phyloP scores from a whole-genome alignment of 2,329 filamentous ascomycete species.

The Neurospora crassa region DNA sequence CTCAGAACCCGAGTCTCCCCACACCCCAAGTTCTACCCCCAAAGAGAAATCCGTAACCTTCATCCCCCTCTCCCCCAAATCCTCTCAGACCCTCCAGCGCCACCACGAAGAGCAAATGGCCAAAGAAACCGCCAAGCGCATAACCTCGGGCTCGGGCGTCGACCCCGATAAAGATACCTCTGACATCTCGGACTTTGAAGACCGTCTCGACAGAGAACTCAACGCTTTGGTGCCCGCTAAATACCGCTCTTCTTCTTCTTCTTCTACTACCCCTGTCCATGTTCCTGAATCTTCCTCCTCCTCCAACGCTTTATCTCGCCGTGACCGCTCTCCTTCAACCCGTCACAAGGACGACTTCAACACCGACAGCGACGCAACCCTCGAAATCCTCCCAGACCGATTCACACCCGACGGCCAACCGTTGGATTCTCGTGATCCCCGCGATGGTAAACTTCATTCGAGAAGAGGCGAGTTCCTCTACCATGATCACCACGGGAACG shows the following conservation, averaged over 20 bases:
- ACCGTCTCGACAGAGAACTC: neutral
- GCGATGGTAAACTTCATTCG: conserved; percentile 21
- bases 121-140: conserved; percentile 9
- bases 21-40: neutral
- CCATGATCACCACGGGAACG: conserved; percentile 16
- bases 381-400: conserved; percentile 35
- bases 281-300: neutral
- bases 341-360: conserved; percentile 9
- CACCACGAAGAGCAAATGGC: conserved; percentile 27
- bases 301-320: conserved; percentile 11
- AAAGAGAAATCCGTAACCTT: conserved; percentile 30
- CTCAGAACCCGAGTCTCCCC: neutral
- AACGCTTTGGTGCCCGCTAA: neutral
- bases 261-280: neutral
- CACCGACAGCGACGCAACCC: neutral
- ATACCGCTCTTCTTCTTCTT: conserved; percentile 1
- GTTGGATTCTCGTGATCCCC: conserved; percentile 15
- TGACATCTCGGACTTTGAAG: neutral
- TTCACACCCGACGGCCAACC: conserved; percentile 36
- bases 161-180: neutral
- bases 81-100: conserved; percentile 33
- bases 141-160: neutral
- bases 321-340: conserved; percentile 25
- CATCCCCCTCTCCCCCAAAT: conserved; percentile 40
- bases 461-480: conserved; percentile 35